These are phyloP conservation scores for Clavispora carvajalis DNA, from an alignment of 805 yeast species.

Conservation along the genomic window DNA sequence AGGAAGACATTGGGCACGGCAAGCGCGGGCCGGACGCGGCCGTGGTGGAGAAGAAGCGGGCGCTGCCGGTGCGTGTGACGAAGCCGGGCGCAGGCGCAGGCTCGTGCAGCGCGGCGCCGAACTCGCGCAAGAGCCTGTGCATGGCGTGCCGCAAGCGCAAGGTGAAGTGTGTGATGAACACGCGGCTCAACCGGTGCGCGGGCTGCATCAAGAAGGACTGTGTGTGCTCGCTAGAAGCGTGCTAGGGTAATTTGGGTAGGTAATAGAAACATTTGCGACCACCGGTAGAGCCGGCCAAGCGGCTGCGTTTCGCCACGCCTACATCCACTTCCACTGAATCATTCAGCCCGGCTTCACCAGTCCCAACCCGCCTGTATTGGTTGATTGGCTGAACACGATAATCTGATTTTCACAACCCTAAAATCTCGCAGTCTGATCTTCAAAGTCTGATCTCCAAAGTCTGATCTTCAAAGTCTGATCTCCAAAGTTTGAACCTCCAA, in stretches of 20 bases:
- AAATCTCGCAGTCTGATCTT: too few species aligned
- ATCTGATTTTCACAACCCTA: too few species aligned
- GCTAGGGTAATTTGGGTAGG: slow-evolving; percentile 2
- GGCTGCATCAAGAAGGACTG: slow-evolving; percentile 36
- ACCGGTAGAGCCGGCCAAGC: neutral
- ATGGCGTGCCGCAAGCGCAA: slow-evolving; percentile 38
- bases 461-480: too few species aligned
- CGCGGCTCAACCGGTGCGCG: slow-evolving; percentile 29
- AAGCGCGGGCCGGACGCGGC: slow-evolving; percentile 14
- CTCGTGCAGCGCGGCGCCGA: neutral
- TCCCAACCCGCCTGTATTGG: too few species aligned
- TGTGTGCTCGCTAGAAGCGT: slow-evolving; percentile 27
- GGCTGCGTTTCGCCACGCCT: too few species aligned
- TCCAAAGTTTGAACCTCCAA: too few species aligned
- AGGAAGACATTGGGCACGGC: slow-evolving; percentile 48
- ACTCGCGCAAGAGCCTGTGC: slow-evolving; percentile 34
- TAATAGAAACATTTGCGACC: neutral
- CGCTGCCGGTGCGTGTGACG: slow-evolving; percentile 6
- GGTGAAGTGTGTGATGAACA: slow-evolving; percentile 36
- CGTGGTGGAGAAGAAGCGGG: slow-evolving; percentile 4
- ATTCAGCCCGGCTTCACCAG: too few species aligned
- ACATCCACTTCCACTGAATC: too few species aligned
- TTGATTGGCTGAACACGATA: too few species aligned
- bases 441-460: too few species aligned
- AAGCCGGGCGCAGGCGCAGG: slow-evolving; percentile 8